Evolutionary conservation across 495 filamentous ascomycete genomes (phyloP), one percentile per base, ranked within the genome.

Genomic region (Symbiotaphrina buchneri): DNA sequence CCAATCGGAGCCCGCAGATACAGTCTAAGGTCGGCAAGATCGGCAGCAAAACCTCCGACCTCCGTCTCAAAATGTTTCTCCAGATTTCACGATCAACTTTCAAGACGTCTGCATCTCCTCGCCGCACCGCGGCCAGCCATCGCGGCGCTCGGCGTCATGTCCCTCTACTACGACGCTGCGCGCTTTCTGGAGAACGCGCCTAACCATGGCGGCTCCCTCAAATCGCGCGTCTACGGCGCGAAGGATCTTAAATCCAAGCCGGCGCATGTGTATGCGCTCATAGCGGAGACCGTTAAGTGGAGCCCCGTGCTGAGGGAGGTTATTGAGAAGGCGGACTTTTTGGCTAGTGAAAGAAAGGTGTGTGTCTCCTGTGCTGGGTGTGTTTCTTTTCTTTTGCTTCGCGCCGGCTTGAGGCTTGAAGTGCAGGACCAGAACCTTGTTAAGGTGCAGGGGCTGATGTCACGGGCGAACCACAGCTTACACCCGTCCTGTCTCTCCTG

Each of bases 121-220:
- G n/a, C n/a, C n/a, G n/a, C n/a, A n/a, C n/a, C n/a, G n/a, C n/a
- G n/a, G n/a, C n/a, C n/a, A n/a, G n/a, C n/a, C n/a, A n/a, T n/a
- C n/a, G n/a, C n/a, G n/a, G n/a, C n/a, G n/a, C n/a, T n/a, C n/a
- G n/a, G n/a, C 22, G 18, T 5, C 21, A 90, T 97, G 87, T 92
- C 85, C 28, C 78, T 97, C 36, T 97, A 97, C 53, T 74, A 87
- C 47, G 87, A 97, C 52, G 74, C 82, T 16, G 81, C 77, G 3
- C 52, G 59, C 6, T 52, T 93, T 24, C 54, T 97, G 30, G 64
- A 65, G 2, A 62, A 62, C 11, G 51, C 70, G 0, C 39, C 53
- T n/a, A 63, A 65, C 10, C 46, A 58, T 8, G 66, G 70, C 15
- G 77, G 76, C 20, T 84, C 71, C n/a, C 63, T 92, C 44, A 87